Evolutionary conservation across 2,329 filamentous ascomycete species (phyloP).

Genomic region (Penicillium sp.): DNA sequence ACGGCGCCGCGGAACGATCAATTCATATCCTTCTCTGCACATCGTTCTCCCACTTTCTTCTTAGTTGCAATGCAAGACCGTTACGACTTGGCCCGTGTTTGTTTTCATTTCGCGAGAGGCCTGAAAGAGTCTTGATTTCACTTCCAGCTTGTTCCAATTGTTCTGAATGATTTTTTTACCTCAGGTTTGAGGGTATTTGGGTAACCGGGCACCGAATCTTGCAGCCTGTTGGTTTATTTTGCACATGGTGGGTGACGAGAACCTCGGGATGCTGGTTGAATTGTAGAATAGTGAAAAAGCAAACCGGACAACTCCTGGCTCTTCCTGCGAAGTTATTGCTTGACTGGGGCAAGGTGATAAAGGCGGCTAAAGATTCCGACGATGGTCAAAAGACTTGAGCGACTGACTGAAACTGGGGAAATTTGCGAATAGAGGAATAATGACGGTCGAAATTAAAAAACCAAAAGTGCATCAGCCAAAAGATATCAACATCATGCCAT

Average conservation of each 20-base stretch:
- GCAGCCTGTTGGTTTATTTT: background rate
- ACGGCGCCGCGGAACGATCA: conserved; percentile 29
- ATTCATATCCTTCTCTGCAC: conserved; percentile 32
- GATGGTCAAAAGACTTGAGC: background rate
- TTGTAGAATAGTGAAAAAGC: conserved; percentile 7
- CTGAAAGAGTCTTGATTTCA: conserved; percentile 9
- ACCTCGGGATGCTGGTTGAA: background rate
- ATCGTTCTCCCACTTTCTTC: conserved; percentile 25
- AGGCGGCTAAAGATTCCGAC: conserved; percentile 8
- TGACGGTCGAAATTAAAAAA: background rate
- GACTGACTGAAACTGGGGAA: background rate
- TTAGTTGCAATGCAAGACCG: conserved; percentile 42
- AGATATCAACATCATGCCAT: conserved; percentile 8
- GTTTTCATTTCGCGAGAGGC: conserved; percentile 17
- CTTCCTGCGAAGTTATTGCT: background rate
- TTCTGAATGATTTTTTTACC: background rate
- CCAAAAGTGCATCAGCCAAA: background rate
- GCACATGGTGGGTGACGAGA: background rate
- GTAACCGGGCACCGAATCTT: background rate
- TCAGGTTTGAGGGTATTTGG: background rate
- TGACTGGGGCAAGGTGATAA: background rate
- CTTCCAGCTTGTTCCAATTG: conserved; percentile 17
- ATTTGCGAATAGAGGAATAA: background rate
- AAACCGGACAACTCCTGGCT: background rate
- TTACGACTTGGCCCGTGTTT: conserved; percentile 35